These are phyloP conservation scores for Pythium coloratum DNA, from an alignment of 352 stramenopile species.

Conservation along the genomic window DNA sequence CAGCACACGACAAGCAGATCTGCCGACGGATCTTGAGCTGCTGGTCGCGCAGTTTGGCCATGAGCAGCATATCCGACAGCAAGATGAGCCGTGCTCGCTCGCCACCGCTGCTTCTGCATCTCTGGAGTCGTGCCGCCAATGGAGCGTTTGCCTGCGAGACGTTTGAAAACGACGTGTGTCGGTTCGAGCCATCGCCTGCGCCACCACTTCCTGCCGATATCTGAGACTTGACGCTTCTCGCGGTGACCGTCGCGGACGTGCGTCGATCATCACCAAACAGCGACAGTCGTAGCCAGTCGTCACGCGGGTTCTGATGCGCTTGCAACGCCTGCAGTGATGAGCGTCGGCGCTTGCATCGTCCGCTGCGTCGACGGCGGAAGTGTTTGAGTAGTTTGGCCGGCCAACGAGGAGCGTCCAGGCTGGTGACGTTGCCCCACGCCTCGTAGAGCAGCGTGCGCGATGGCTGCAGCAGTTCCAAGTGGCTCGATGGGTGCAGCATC, in stretches of 20 bases:
- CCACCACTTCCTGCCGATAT: background rate
- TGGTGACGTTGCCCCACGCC: conserved; percentile 33
- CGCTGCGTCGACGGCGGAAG: conserved; percentile 14
- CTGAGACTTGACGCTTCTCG: conserved; percentile 2
- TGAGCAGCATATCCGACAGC: conserved; percentile 65
- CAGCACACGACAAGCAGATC: conserved; percentile 60
- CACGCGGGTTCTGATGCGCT: conserved; percentile 9
- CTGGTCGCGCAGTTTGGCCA: conserved; percentile 50
- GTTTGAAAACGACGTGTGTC: conserved; percentile 25
- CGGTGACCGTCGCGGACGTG: conserved; percentile 22
- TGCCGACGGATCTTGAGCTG: conserved; percentile 56
- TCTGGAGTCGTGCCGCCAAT: conserved; percentile 11
- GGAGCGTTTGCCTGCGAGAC: conserved; percentile 15
- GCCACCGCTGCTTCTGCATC: conserved; percentile 29
- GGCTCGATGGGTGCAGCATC: conserved; percentile 38
- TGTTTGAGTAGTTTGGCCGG: conserved; percentile 27
- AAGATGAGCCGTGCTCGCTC: conserved; percentile 54
- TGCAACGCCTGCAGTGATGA: background rate
- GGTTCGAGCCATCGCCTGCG: conserved; percentile 1
- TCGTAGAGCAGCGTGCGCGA: conserved; percentile 52
- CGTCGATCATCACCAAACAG: conserved; percentile 23
- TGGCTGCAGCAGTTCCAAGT: conserved; percentile 48
- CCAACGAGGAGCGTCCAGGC: conserved; percentile 32
- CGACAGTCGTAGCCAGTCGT: conserved; percentile 20
- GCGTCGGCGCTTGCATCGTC: conserved; percentile 4